phyloP scores from a whole-genome alignment of 2,329 filamentous ascomycete genomes.

The Penicillium sp. region DNA sequence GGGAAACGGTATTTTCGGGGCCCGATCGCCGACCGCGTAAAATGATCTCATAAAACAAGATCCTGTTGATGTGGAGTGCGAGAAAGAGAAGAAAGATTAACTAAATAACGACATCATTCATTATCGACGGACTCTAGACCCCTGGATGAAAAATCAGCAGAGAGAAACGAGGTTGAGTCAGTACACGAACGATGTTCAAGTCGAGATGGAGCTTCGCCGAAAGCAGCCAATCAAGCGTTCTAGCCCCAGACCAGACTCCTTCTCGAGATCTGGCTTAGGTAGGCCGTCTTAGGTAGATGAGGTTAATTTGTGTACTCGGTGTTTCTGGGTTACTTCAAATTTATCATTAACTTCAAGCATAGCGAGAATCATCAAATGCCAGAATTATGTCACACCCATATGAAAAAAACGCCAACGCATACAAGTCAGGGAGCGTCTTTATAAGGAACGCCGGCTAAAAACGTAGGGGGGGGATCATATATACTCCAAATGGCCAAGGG shows the following conservation, averaged over 20 bases:
- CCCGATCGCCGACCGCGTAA: slow-evolving; percentile 13
- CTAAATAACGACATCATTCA: not conserved
- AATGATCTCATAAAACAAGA: not conserved
- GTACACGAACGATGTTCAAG: not conserved
- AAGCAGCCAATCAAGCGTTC: slow-evolving; percentile 11
- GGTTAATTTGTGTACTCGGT: not conserved
- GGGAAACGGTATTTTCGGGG: slow-evolving; percentile 10
- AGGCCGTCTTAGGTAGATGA: not conserved
- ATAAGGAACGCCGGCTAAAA: slow-evolving; percentile 18
- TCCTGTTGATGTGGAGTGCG: not conserved
- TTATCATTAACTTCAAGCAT: slow-evolving; percentile 3
- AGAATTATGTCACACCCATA: slow-evolving; percentile 10
- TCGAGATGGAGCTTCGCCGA: slow-evolving; percentile 6
- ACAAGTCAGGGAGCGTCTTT: not conserved
- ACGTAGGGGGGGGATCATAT: slow-evolving; percentile 10
- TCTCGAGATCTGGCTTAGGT: not conserved
- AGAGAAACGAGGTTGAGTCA: slow-evolving; percentile 1
- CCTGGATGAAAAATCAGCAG: slow-evolving; percentile 8
- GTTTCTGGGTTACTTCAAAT: not conserved
- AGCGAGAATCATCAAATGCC: slow-evolving; percentile 1
- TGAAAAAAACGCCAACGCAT: slow-evolving; percentile 10
- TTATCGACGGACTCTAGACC: not conserved
- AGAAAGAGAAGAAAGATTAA: not conserved
- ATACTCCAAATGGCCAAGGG: slow-evolving; percentile 4
- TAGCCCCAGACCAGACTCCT: not conserved